Evolutionary conservation across 352 stramenopile genomes (phyloP), one percentile per base, ranked within the genome.

Genomic region (Phytopythium aichiense): DNA sequence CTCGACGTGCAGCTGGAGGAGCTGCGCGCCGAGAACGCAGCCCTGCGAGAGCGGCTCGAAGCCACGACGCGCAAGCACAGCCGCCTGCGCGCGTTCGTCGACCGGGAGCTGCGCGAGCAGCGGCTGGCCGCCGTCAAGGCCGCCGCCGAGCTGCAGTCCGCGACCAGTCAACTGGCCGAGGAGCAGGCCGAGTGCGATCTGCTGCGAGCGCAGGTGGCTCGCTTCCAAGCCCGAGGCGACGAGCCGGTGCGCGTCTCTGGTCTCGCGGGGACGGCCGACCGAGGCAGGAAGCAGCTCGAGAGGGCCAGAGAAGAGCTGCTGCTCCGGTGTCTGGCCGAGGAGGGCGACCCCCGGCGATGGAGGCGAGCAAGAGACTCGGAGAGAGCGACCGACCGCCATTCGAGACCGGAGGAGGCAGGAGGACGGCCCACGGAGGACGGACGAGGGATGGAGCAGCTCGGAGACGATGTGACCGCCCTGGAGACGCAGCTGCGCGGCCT

Each of bases 1-100:
- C 53, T 84, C 9, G 72, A 88, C 54, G 57, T 80, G 1, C 58
- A 85, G 30, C 30, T 84, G 1, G 76, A 84, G 61, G 61, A 71
- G n/a, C 64, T 87, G 11, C 68, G 63, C 11, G 46, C 43, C 15
- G 73, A 87, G 58, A 89, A 86, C 58, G 20, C 16, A 0, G 59
- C 62, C 11, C 62, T 89, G 0, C 63, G 60, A 18, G 50, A 43
- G 15, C 63, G 74, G 45, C 42, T 85, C 16, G 22, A 68, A 9
- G 46, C 49, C 30, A 11, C 50, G 4, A 61, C 25, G 1, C 53
- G 37, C 12, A 58, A 38, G 60, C 61, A 38, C 61, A n/a, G 1
- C 49, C 37, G 15, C 0, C 23, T 67, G 55, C 60, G 58, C 22
- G 35, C 43, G 25, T 67, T 64, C 20, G 63, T 75, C 15, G 35